Evolutionary conservation across 2,329 filamentous ascomycete genomes (phyloP).

Genomic region (Aspergillus transmontanensis): DNA sequence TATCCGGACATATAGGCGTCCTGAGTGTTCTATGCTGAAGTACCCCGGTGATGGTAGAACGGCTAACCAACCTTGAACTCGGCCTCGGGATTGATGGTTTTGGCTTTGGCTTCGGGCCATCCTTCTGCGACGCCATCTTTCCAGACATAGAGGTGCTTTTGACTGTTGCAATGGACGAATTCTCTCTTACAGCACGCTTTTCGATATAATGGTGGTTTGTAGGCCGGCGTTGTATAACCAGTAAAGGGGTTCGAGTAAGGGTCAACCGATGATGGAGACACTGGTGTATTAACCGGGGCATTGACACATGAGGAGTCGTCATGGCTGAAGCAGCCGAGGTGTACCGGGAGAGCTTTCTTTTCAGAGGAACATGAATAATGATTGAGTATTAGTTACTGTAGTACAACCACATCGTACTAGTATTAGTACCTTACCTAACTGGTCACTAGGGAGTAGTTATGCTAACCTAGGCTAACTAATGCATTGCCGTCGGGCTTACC

Average conservation of each 20-base stretch:
- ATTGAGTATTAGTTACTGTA: not conserved
- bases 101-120: constrained; percentile 34
- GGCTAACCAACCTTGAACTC: constrained; percentile 59
- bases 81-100: constrained; percentile 57
- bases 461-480: constrained; percentile 14
- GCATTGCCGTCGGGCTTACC: constrained; percentile 8
- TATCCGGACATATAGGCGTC: not conserved
- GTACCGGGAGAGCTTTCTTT: not conserved
- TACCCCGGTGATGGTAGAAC: not conserved
- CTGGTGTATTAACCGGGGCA: constrained; percentile 13
- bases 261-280: constrained; percentile 3
- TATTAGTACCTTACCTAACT: not conserved
- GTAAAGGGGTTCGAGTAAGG: constrained; percentile 12
- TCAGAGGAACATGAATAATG: not conserved
- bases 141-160: not conserved
- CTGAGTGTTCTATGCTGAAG: not conserved
- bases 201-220: not conserved
- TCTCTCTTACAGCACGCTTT: constrained; percentile 12
- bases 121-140: constrained; percentile 27
- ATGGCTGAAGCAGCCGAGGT: constrained; percentile 14
- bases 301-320: constrained; percentile 11
- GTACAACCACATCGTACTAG: not conserved
- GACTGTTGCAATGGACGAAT: constrained; percentile 14
- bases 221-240: not conserved
- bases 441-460: not conserved